Percentiles rank a stretch among this genome's conserved stretches.
These are phyloP conservation scores for Daldinia concentrica DNA, from an alignment of 495 filamentous ascomycete genomes.

Conservation along the genomic window DNA sequence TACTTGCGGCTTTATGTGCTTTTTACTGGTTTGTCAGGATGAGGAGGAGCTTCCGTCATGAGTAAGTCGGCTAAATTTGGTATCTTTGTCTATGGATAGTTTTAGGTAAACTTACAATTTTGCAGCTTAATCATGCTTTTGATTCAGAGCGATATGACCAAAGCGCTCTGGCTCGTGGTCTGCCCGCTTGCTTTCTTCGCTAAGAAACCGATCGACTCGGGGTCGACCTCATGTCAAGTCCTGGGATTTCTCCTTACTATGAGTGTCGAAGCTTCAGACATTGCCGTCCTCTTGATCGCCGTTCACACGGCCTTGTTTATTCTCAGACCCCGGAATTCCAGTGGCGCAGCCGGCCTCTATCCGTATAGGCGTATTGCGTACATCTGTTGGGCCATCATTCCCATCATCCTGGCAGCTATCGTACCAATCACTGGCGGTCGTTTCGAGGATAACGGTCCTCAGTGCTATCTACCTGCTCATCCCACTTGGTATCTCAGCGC, in stretches of 20 bases:
- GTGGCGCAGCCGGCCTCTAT: conserved; percentile 65
- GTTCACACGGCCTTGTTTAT: conserved; percentile 75
- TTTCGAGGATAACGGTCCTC: conserved; percentile 68
- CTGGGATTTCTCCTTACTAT: conserved; percentile 71
- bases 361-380: conserved; percentile 68
- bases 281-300: conserved; percentile 74
- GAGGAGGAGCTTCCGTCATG: conserved; percentile 76
- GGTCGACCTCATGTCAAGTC: conserved; percentile 69
- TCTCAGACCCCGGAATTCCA: conserved; percentile 59
- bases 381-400: conserved; percentile 62
- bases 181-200: conserved; percentile 65
- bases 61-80: conserved; percentile 58
- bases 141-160: conserved; percentile 74
- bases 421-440: conserved; percentile 66
- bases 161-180: conserved; percentile 70
- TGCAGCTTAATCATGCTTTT: conserved; percentile 74
- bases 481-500: conserved; percentile 71
- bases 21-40: conserved; percentile 80
- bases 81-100: not conserved
- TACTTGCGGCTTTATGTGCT: conserved; percentile 59
- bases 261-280: conserved; percentile 74
- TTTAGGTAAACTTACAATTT: conserved; percentile 35
- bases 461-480: conserved; percentile 72
- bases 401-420: conserved; percentile 65
- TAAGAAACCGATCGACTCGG: conserved; percentile 55